Percentiles rank a stretch among this genome's conserved stretches.
Evolutionary conservation across 768 basidiomycete genomes (phyloP).

Genomic region (Lentinus tigrinus): DNA sequence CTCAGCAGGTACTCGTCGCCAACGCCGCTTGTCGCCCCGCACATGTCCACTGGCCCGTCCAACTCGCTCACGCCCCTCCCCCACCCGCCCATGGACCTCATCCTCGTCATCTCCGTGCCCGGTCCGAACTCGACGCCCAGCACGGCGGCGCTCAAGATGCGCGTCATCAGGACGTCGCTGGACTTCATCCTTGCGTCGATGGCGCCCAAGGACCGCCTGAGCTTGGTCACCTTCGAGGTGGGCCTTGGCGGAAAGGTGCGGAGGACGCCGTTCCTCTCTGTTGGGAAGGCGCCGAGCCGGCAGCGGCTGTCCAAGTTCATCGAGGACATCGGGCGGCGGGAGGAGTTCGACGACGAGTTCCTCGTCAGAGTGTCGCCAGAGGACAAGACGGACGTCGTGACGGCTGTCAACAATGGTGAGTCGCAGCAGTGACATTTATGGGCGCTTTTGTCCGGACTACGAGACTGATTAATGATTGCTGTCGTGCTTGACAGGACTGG

Average conservation of each 20-base stretch:
- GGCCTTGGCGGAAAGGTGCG: slow-evolving; percentile 79
- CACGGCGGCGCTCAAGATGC: slow-evolving; percentile 81
- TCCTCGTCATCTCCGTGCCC: slow-evolving; percentile 88
- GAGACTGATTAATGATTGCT: neutral
- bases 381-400: slow-evolving; percentile 96
- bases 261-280: slow-evolving; percentile 89
- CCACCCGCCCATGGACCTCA: slow-evolving; percentile 89
- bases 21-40: slow-evolving; percentile 62
- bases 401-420: slow-evolving; percentile 92
- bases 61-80: slow-evolving; percentile 79
- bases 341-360: slow-evolving; percentile 55
- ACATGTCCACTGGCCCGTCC: slow-evolving; percentile 71
- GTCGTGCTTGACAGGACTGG: slow-evolving; percentile 80
- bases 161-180: slow-evolving; percentile 85
- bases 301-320: slow-evolving; percentile 75
- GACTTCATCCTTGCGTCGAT: slow-evolving; percentile 83
- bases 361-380: slow-evolving; percentile 77
- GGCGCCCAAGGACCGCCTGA: slow-evolving; percentile 76
- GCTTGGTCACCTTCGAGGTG: slow-evolving; percentile 90
- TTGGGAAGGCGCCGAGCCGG: slow-evolving; percentile 68
- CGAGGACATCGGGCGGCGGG: slow-evolving; percentile 56
- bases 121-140: slow-evolving; percentile 67
- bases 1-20: slow-evolving; percentile 49
- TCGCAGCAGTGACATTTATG: neutral
- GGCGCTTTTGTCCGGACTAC: neutral